phyloP scores from a whole-genome alignment of 768 basidiomycete species.

The Termitomyces sp. region DNA sequence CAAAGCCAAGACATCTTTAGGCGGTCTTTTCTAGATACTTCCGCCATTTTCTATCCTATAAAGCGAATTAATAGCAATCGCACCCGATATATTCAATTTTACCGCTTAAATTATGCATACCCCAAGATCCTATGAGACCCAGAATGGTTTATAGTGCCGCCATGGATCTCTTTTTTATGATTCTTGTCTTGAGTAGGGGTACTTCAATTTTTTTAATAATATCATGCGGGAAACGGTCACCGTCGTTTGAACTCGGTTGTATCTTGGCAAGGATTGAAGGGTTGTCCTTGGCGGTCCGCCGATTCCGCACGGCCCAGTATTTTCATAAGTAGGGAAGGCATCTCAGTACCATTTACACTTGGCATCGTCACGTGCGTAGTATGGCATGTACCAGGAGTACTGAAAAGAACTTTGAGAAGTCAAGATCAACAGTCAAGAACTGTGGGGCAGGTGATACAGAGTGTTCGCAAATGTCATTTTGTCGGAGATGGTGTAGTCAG shows the following conservation, averaged over 20 bases:
- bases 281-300: neutral
- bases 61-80: neutral
- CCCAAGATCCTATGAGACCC: neutral
- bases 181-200: neutral
- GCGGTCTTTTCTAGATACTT: neutral
- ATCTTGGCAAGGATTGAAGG: neutral
- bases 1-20: slow-evolving; percentile 1
- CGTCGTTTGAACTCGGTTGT: neutral
- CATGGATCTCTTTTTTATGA: no score
- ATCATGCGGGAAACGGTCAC: neutral
- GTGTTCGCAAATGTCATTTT: neutral
- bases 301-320: neutral
- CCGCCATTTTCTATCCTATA: no score
- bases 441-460: neutral
- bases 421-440: neutral
- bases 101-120: neutral
- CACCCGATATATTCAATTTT: neutral
- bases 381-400: neutral
- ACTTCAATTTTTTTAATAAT: neutral
- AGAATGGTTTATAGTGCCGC: neutral
- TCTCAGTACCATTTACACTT: neutral
- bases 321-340: neutral
- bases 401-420: neutral
- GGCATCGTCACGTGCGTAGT: neutral
- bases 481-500: neutral